Conservation (phyloP, 441 rosid species). For the Arabidopsis lyrata region DNA sequence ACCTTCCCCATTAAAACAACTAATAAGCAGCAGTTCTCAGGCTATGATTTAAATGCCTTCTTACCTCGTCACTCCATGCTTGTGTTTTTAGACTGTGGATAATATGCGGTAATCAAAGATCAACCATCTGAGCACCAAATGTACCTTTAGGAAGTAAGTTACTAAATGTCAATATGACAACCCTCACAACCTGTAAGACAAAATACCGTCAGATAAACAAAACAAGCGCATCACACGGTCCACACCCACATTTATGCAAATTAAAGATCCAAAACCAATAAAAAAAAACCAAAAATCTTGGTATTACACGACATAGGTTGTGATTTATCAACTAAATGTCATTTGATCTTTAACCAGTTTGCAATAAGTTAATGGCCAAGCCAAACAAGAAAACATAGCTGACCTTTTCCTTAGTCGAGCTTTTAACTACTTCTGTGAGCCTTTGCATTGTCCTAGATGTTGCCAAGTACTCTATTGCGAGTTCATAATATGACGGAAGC, state of each 20-base stretch:
- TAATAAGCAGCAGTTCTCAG: constrained; percentile 2
- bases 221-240: not conserved
- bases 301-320: not conserved
- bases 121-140: constrained; percentile 93
- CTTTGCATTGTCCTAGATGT: constrained; percentile 85
- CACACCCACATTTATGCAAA: not conserved
- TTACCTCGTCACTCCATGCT: constrained; percentile 99
- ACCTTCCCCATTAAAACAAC: not conserved
- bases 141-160: constrained; percentile 72
- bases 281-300: not conserved
- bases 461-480: constrained; percentile 83
- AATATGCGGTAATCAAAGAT: constrained; percentile 88
- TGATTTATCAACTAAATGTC: not conserved
- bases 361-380: not conserved
- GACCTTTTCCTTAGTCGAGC: constrained; percentile 96
- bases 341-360: not conserved
- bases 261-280: not conserved
- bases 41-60: constrained; percentile 11
- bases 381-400: constrained; percentile 36
- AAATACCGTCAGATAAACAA: constrained; percentile 42
- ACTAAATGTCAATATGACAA: constrained; percentile 78
- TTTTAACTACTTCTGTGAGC: constrained; percentile 81
- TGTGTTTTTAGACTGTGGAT: constrained; percentile 92
- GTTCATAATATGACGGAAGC: constrained; percentile 92
- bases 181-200: constrained; percentile 62